phyloP scores from a whole-genome alignment of 2,329 filamentous ascomycete species.

The Fusarium sp. region DNA sequence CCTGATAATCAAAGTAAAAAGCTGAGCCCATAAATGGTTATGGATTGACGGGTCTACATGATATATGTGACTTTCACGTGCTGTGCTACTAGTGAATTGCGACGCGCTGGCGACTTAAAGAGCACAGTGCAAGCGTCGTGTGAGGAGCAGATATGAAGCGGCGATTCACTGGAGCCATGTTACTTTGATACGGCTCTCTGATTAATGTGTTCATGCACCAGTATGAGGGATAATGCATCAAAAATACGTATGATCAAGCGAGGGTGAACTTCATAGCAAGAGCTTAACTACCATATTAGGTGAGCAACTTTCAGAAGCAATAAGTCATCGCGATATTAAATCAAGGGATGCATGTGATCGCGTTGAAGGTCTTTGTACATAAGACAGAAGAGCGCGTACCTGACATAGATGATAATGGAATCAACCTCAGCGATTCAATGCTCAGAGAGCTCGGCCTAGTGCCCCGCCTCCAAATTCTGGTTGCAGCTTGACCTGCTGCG shows the following conservation, averaged over 20 bases:
- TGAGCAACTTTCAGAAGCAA: not conserved
- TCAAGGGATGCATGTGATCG: too few species aligned
- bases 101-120: not conserved
- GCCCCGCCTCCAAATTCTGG: conserved; percentile 13
- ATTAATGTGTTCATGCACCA: not conserved
- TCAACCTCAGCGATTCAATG: not conserved
- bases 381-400: not conserved
- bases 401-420: not conserved
- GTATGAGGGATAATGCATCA: not conserved
- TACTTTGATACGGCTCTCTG: not conserved
- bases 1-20: conserved; percentile 33
- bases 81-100: not conserved
- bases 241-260: too few species aligned
- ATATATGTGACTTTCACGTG: not conserved
- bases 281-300: too few species aligned
- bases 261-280: too few species aligned
- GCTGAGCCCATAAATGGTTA: conserved; percentile 12
- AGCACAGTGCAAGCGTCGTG: not conserved
- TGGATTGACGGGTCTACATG: conserved; percentile 1
- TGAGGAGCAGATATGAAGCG: not conserved
- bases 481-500: conserved; percentile 3
- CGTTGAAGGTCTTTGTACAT: too few species aligned
- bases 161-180: not conserved
- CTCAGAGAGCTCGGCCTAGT: conserved; percentile 13
- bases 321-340: not conserved